Base-by-base conservation (phyloP, 257 asterid species). In the Parsonsia alboflavescens region DNA sequence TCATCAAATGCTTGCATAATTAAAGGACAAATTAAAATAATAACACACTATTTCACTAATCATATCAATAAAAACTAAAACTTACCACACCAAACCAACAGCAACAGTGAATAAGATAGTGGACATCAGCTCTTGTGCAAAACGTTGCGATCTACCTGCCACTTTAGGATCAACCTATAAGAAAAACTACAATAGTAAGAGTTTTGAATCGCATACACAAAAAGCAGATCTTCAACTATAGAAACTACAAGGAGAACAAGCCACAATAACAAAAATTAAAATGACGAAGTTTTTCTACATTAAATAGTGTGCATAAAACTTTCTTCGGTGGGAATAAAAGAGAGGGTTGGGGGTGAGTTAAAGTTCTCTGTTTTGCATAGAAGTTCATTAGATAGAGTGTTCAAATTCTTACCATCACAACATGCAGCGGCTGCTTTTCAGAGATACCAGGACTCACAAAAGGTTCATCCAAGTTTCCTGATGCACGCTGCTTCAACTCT, bases 351-450 rank as follows among this genome's bases (percentile, higher is more conserved):
- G 65, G 36, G 42, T 44, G 50, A 22, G 22, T 28, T 70, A 58
- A 71, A 62, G 28, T 36, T 33, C 65, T 54, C 70, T 4, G 22
- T 15, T 33, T 45, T 21, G n/a, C 7, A 42, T 30, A 44, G 70
- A 68, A 45, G 44, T 10, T 69, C 39, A 36, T 10, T 13, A 64
- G 39, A 22, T 50, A 12, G 66, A 78, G 61, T 15, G 30, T 68
- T 69, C 58, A 49, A 75, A 71, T 68, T 75, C 90, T 88, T 86
- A 95, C 99, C 98, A 92, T 87, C 82, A 95, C 89, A 80, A 92
- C 98, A 84, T 95, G 99, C 68, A 95, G 80, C 22, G 97, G 99
- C 82, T 89, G 96, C 83, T 88, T 90, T 73, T 89, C 96, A 2
- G 97, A 92, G 73, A 92, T 84, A 62, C 98, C 99, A 24, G 97